Conservation (phyloP, 2,329 filamentous ascomycete genomes). For the Fonsecaea pugnacius region DNA sequence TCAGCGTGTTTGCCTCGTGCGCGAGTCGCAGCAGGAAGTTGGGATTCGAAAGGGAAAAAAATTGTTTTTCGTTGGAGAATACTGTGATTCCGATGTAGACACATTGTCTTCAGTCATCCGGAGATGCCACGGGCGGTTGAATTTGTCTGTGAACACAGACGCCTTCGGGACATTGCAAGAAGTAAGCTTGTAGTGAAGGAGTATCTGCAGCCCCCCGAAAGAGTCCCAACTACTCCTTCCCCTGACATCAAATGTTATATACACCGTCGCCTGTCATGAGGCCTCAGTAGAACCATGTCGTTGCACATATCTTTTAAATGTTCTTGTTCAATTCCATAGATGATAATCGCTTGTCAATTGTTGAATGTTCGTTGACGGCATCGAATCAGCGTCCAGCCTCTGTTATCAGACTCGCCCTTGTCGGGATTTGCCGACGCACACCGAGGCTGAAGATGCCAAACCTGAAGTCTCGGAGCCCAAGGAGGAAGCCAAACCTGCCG, state of each 20-base stretch:
- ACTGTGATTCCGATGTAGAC: conserved; percentile 65
- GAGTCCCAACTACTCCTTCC: too few species aligned
- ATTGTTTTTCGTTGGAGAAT: conserved; percentile 72
- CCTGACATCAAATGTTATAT: too few species aligned
- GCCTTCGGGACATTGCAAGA: too few species aligned
- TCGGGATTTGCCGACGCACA: conserved; percentile 20
- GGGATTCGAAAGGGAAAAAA: conserved; percentile 46
- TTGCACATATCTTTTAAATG: not conserved
- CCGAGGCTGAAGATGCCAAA: conserved; percentile 23
- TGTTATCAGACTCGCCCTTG: conserved; percentile 3
- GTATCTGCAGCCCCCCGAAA: too few species aligned
- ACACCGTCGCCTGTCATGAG: conserved; percentile 11
- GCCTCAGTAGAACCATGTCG: not conserved
- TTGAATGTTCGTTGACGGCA: not conserved
- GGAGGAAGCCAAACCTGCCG: conserved; percentile 17
- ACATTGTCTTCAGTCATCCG: conserved; percentile 63
- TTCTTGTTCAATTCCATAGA: not conserved
- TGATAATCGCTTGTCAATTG: not conserved
- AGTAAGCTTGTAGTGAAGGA: too few species aligned
- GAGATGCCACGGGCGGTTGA: conserved; percentile 62
- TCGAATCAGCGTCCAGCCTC: conserved; percentile 14
- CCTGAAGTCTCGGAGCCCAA: conserved; percentile 19
- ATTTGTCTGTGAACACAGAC: too few species aligned
- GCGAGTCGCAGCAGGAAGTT: not conserved
- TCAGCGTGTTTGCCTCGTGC: conserved; percentile 13